Percentiles rank a stretch among this genome's conserved stretches.
phyloP scores from a whole-genome alignment of 495 filamentous ascomycete species.

The Neurospora terricola region DNA sequence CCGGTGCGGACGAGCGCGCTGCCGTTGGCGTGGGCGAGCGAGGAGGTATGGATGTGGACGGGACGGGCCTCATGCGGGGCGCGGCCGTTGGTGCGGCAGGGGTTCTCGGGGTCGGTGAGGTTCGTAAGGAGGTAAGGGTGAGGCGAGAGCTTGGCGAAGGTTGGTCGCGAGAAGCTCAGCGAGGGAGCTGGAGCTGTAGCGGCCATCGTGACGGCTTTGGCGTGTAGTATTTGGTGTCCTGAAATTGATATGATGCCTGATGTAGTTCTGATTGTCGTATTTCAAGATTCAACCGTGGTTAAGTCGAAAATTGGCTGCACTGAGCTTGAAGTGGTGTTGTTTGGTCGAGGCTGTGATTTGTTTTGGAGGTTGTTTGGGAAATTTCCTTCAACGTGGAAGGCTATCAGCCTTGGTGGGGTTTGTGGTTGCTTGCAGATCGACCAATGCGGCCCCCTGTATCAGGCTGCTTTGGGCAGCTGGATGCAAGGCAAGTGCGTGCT shows the following conservation, averaged over 20 bases:
- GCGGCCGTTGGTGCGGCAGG: slow-evolving; percentile 70
- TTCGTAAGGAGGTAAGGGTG: slow-evolving; percentile 82
- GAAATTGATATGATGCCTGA: background rate
- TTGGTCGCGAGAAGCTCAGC: slow-evolving; percentile 65
- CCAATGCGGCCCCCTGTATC: background rate
- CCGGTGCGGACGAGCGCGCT: slow-evolving; percentile 87
- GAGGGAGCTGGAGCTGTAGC: slow-evolving; percentile 10
- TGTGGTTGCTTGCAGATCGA: background rate
- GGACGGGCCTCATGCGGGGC: slow-evolving; percentile 55
- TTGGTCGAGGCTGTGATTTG: background rate
- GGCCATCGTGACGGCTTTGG: slow-evolving; percentile 13
- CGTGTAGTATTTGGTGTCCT: background rate
- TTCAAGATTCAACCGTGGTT: background rate
- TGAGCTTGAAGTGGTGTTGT: background rate
- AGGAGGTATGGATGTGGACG: slow-evolving; percentile 63
- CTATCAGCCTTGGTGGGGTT: slow-evolving; percentile 12
- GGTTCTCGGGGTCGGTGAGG: slow-evolving; percentile 50
- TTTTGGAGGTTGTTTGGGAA: slow-evolving; percentile 2
- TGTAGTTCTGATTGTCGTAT: background rate
- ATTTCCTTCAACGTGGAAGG: slow-evolving; percentile 5
- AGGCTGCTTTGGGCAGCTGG: slow-evolving; percentile 1
- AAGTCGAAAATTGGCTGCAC: background rate
- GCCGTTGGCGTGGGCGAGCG: slow-evolving; percentile 78
- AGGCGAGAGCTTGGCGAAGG: slow-evolving; percentile 85
- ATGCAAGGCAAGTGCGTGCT: background rate